A percentile compares a stretch with the other conserved stretches of the same genome.
Conservation (phyloP, 2,329 filamentous ascomycete genomes). For the Claviceps africana region DNA sequence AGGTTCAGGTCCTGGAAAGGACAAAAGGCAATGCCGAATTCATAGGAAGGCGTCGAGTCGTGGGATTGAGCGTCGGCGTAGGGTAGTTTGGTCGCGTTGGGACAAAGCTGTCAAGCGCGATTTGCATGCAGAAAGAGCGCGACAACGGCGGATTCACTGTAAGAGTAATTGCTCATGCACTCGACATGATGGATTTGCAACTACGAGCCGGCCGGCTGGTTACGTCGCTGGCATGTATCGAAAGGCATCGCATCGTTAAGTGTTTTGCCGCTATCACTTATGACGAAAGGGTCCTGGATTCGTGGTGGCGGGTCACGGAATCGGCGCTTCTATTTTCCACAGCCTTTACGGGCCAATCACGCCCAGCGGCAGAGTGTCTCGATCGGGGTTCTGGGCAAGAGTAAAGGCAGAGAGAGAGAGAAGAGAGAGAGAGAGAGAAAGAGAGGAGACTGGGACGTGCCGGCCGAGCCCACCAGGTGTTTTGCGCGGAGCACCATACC, state of each 20-base stretch:
- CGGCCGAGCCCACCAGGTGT: neutral
- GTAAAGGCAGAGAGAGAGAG: too few species aligned
- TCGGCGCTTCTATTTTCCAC: constrained; percentile 3
- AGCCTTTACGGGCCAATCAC: neutral
- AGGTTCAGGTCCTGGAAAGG: neutral
- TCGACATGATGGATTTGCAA: neutral
- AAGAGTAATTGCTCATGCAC: neutral
- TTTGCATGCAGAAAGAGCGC: neutral
- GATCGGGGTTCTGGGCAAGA: too few species aligned
- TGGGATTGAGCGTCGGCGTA: neutral
- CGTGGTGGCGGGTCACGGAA: neutral
- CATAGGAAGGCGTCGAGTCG: too few species aligned
- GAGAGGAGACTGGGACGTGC: neutral
- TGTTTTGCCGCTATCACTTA: neutral
- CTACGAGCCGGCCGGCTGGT: neutral
- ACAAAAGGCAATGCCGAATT: neutral
- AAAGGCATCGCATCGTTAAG: neutral
- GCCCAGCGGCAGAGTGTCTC: neutral
- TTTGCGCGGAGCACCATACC: neutral
- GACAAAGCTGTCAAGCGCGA: neutral
- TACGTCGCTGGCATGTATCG: neutral
- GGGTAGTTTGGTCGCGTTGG: neutral
- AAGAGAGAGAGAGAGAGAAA: too few species aligned
- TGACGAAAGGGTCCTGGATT: neutral
- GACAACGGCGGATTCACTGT: neutral